Conservation (phyloP, 2,329 filamentous ascomycete genomes). For the Fusarium oxysporum region DNA sequence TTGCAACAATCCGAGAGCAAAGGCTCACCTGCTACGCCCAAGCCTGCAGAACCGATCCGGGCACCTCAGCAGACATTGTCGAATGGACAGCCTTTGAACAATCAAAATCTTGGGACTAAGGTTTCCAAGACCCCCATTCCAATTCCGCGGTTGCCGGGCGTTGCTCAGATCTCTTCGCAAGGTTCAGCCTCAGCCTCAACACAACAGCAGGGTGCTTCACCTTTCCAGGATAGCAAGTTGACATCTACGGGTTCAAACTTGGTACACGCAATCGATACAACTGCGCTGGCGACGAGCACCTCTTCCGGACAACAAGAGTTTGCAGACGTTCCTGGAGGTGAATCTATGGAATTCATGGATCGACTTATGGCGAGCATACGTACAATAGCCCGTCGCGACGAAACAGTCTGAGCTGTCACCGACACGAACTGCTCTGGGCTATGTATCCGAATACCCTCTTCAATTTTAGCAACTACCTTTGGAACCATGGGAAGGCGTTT, state of each 20-base stretch:
- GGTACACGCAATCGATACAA: background rate
- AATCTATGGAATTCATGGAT: conserved; percentile 63
- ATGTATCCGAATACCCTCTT: conserved; percentile 21
- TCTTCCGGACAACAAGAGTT: conserved; percentile 48
- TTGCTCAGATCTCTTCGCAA: background rate
- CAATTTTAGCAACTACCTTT: conserved; percentile 4
- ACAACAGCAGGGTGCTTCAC: background rate
- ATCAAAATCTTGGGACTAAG: background rate
- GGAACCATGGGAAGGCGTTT: conserved; percentile 29
- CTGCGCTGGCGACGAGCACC: background rate
- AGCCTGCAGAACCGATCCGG: background rate
- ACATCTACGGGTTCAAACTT: background rate
- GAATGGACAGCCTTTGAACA: conserved; percentile 15
- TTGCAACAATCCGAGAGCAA: conserved; percentile 18
- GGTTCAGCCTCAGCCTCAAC: background rate
- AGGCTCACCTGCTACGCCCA: conserved; percentile 1
- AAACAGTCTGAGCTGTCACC: background rate
- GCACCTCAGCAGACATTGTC: conserved; percentile 20
- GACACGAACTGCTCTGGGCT: background rate
- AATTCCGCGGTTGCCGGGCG: conserved; percentile 43
- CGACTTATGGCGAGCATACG: conserved; percentile 65
- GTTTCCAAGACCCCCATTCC: conserved; percentile 50
- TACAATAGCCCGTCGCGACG: conserved; percentile 50
- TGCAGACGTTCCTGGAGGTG: conserved; percentile 56
- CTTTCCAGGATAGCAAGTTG: background rate